Evolutionary conservation across 1,139 yeast species (phyloP).

Genomic region (Pichia sp.): DNA sequence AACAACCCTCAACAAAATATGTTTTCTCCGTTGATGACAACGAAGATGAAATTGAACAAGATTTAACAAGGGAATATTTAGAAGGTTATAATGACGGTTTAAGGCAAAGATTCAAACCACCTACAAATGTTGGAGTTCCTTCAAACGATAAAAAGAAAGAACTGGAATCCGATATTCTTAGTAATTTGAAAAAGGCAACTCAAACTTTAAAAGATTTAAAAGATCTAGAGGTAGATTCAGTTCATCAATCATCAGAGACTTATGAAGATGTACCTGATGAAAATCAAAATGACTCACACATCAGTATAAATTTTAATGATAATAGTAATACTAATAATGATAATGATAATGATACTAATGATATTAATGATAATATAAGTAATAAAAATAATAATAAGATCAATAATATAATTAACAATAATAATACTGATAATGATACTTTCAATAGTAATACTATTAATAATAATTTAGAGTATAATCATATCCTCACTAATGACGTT

Average conservation of each 20-base stretch:
- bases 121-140: slow-evolving; percentile 9
- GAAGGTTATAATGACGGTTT: slow-evolving; percentile 73
- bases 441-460: background rate
- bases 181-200: slow-evolving; percentile 20
- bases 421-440: background rate
- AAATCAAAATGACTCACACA: no score
- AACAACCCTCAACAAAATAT: slow-evolving; percentile 27
- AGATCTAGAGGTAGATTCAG: slow-evolving; percentile 23
- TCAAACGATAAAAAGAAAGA: slow-evolving; percentile 18
- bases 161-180: slow-evolving; percentile 24
- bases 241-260: slow-evolving; percentile 7
- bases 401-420: slow-evolving; percentile 20
- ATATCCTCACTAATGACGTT: background rate
- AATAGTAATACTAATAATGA: slow-evolving; percentile 10
- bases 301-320: no score
- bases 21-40: slow-evolving; percentile 76
- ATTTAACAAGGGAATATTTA: slow-evolving; percentile 53
- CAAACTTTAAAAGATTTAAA: slow-evolving; percentile 22
- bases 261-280: background rate
- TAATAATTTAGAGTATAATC: background rate
- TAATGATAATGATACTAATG: slow-evolving; percentile 16
- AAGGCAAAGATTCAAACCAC: slow-evolving; percentile 29
- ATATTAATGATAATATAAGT: slow-evolving; percentile 18
- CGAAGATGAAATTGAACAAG: slow-evolving; percentile 54
- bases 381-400: slow-evolving; percentile 17